phyloP scores from a whole-genome alignment of 495 filamentous ascomycete species.

The Hypoxylon lienhwacheense region DNA sequence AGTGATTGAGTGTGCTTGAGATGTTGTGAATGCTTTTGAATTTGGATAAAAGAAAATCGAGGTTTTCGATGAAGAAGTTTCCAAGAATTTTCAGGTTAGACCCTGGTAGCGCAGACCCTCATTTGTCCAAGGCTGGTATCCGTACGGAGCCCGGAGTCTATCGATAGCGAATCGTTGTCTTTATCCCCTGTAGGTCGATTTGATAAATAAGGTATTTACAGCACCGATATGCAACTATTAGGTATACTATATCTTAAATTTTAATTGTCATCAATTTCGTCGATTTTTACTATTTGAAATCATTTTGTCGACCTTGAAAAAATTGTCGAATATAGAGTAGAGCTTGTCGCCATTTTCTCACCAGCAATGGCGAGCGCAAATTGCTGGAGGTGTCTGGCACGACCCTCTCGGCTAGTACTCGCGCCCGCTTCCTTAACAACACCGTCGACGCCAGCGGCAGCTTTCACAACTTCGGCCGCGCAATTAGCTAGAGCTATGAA shows the following conservation, averaged over 20 bases:
- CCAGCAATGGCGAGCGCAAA: constrained; percentile 67
- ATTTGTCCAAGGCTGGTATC: too few relatives aligned
- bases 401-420: constrained; percentile 47
- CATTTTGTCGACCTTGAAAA: constrained; percentile 10
- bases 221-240: constrained; percentile 23
- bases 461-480: constrained; percentile 48
- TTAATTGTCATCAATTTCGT: constrained; percentile 17
- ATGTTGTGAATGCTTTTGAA: background rate
- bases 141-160: constrained; percentile 4
- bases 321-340: constrained; percentile 33
- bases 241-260: constrained; percentile 18
- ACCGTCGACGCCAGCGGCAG: constrained; percentile 46
- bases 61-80: constrained; percentile 20
- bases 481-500: constrained; percentile 40
- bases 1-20: background rate
- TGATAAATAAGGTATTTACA: background rate
- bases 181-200: too few relatives aligned
- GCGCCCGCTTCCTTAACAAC: constrained; percentile 36
- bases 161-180: constrained; percentile 27
- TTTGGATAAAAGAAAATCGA: constrained; percentile 6
- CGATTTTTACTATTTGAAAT: constrained; percentile 21
- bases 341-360: constrained; percentile 33
- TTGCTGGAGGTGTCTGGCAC: constrained; percentile 68
- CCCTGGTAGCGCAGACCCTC: constrained; percentile 9
- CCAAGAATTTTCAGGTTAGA: constrained; percentile 34